Percentiles rank a stretch among this genome's conserved stretches.
Conservation (phyloP, 2,329 filamentous ascomycete species). For the Mycosphaerella arachidis region DNA sequence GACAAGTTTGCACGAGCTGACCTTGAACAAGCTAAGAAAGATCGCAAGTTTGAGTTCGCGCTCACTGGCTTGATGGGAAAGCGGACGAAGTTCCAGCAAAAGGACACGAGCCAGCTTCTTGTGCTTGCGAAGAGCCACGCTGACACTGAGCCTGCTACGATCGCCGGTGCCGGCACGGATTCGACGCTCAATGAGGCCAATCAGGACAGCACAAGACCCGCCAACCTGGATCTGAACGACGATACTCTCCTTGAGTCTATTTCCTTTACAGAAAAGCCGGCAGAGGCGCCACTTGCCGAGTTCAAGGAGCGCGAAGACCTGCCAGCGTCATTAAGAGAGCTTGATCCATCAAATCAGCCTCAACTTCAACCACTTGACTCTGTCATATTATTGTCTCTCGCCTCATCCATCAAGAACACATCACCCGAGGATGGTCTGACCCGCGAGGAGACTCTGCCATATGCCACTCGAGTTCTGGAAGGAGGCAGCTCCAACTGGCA, state of each 20-base stretch:
- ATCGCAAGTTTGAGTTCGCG: conserved; percentile 72
- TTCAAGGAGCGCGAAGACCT: conserved; percentile 49
- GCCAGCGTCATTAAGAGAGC: conserved; percentile 55
- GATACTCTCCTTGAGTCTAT: conserved; percentile 90
- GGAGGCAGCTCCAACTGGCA: conserved; percentile 97
- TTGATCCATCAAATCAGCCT: conserved; percentile 78
- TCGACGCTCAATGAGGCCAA: neutral
- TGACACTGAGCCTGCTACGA: conserved; percentile 4
- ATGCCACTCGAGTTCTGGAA: conserved; percentile 78
- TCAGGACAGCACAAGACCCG: conserved; percentile 17
- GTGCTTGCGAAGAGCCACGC: conserved; percentile 75
- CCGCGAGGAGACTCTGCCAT: conserved; percentile 88
- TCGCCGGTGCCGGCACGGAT: conserved; percentile 4
- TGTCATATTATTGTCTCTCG: conserved; percentile 72
- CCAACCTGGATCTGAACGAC: conserved; percentile 76
- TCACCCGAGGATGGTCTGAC: conserved; percentile 80
- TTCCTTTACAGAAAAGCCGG: conserved; percentile 60
- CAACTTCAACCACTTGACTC: conserved; percentile 79
- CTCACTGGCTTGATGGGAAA: conserved; percentile 85
- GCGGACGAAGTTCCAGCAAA: conserved; percentile 73
- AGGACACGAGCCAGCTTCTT: conserved; percentile 79
- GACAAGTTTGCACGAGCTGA: conserved; percentile 70
- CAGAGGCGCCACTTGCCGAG: conserved; percentile 31
- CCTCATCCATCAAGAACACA: conserved; percentile 86
- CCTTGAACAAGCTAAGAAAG: conserved; percentile 61